phyloP scores from a whole-genome alignment of 164 flowering plant species.

The Malania oleifera region DNA sequence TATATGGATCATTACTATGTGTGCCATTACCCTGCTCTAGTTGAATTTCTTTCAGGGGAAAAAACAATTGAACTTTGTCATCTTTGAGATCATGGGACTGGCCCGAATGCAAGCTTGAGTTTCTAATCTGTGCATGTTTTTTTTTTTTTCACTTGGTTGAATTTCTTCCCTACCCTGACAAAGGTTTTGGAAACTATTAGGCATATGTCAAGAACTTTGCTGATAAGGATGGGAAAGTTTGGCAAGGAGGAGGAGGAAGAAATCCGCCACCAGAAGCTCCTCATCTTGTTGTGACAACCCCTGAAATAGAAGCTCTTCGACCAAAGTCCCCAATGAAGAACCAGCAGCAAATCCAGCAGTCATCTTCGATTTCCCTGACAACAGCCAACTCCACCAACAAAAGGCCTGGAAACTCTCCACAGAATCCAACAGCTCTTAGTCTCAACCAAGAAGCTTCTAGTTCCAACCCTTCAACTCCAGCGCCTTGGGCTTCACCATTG shows the following conservation, averaged over 20 bases:
- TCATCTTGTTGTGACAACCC: conserved; percentile 87
- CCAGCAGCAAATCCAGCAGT: conserved; percentile 65
- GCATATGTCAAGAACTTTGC: conserved; percentile 66
- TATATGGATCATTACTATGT: too few relatives aligned
- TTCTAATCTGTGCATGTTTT: too few relatives aligned
- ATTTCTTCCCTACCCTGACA: background rate
- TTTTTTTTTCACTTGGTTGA: too few relatives aligned
- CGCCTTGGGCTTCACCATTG: conserved; percentile 60
- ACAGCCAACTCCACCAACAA: conserved; percentile 46
- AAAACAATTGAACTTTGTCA: too few relatives aligned
- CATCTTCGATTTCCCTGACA: conserved; percentile 53
- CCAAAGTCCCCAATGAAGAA: conserved; percentile 97
- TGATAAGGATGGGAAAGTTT: conserved; percentile 93
- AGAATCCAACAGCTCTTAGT: conserved; percentile 29
- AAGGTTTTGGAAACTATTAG: conserved; percentile 30
- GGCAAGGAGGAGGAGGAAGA: conserved; percentile 97
- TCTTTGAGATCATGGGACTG: too few relatives aligned
- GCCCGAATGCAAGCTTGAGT: too few relatives aligned
- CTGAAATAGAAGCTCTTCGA: conserved; percentile 85
- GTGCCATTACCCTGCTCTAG: too few relatives aligned
- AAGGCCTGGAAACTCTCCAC: conserved; percentile 71
- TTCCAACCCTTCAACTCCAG: conserved; percentile 47
- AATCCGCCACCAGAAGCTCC: conserved; percentile 98
- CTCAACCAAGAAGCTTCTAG: conserved; percentile 68
- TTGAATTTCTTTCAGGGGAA: too few relatives aligned